Conservation (phyloP, 441 rosid species). For the Bocquillonia castaneifolia region DNA sequence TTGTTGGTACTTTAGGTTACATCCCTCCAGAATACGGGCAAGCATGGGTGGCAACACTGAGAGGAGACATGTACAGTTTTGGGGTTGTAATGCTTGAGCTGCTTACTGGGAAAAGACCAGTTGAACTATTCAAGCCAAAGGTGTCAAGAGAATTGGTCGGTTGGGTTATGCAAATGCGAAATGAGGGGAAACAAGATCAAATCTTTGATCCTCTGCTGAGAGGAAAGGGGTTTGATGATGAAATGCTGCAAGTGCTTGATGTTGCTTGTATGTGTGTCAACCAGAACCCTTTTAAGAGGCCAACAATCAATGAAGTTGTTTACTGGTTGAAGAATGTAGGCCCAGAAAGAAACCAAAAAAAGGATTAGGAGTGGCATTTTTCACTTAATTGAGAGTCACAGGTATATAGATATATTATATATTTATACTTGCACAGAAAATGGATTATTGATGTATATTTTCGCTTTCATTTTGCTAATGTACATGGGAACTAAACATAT, state of each 20-base stretch:
- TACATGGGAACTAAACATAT: conserved; percentile 8
- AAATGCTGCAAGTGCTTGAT: conserved; percentile 35
- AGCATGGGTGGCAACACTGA: conserved; percentile 42
- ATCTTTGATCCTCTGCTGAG: conserved; percentile 29
- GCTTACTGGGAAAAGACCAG: conserved; percentile 40
- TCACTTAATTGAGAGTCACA: not conserved
- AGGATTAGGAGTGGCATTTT: conserved; percentile 5
- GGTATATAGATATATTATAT: conserved; percentile 4
- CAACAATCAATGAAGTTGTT: conserved; percentile 37
- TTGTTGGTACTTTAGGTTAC: conserved; percentile 48
- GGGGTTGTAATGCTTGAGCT: conserved; percentile 44
- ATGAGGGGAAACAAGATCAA: conserved; percentile 27
- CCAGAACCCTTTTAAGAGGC: conserved; percentile 40
- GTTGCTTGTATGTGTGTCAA: conserved; percentile 36
- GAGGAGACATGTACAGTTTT: conserved; percentile 48
- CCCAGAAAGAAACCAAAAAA: conserved; percentile 16
- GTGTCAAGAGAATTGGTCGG: conserved; percentile 39
- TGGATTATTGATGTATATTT: not conserved
- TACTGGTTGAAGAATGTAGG: conserved; percentile 31
- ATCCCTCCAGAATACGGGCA: conserved; percentile 49
- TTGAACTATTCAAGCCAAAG: conserved; percentile 35
- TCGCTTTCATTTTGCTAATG: conserved; percentile 13
- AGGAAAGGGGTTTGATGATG: conserved; percentile 31
- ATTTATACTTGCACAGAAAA: conserved; percentile 16
- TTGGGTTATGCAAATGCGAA: conserved; percentile 37